Evolutionary conservation across 1,139 yeast species (phyloP).

Genomic region (Kodamaea arcana): DNA sequence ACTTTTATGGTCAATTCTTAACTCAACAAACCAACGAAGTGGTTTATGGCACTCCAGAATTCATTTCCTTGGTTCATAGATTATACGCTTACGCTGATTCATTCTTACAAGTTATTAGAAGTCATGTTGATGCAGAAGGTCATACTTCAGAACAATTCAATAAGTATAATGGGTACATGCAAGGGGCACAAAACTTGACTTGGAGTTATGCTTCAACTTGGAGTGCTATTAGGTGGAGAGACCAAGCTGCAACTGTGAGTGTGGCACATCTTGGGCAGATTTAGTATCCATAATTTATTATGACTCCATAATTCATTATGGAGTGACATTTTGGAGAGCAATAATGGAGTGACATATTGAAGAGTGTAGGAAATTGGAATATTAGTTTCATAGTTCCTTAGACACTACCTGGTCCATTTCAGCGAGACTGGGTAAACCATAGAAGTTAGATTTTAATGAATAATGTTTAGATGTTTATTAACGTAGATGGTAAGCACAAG

Average conservation of each 20-base stretch:
- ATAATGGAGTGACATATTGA: no score
- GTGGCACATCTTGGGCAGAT: no score
- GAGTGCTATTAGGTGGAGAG: constrained; percentile 66
- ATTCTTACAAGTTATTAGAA: constrained; percentile 64
- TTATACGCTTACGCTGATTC: constrained; percentile 67
- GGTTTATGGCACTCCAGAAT: constrained; percentile 44
- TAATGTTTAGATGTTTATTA: not conserved
- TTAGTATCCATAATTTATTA: no score
- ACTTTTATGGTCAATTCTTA: constrained; percentile 28
- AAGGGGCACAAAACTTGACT: constrained; percentile 82
- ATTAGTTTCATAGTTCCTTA: no score
- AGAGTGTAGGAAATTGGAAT: no score
- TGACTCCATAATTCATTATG: no score
- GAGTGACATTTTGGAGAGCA: no score
- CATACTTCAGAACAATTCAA: constrained; percentile 87
- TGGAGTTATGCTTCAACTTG: constrained; percentile 89
- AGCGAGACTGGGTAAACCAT: no score
- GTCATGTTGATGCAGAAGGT: constrained; percentile 72
- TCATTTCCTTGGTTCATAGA: constrained; percentile 39
- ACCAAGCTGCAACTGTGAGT: constrained; percentile 17
- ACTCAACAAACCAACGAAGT: constrained; percentile 7
- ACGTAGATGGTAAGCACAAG: no score
- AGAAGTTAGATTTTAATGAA: not conserved
- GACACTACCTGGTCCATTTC: no score
- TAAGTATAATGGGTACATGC: constrained; percentile 74